These are phyloP conservation scores for Salvia splendens DNA, from an alignment of 257 asterid species.

Conservation along the genomic window DNA sequence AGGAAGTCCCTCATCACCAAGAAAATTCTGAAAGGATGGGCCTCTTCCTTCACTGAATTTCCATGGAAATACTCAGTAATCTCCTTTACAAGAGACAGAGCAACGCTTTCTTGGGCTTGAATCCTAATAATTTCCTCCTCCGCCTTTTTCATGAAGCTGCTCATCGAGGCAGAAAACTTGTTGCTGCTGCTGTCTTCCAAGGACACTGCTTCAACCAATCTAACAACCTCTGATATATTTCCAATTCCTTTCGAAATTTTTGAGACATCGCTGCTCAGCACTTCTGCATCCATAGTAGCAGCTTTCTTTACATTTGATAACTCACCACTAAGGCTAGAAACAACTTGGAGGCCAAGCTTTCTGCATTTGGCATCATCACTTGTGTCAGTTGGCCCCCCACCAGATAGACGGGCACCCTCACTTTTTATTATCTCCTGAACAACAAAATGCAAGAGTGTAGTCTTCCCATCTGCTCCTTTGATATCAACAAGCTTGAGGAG, in stretches of 20 bases:
- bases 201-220: conserved; percentile 44
- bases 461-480: conserved; percentile 96
- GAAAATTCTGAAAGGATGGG: conserved; percentile 92
- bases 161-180: conserved; percentile 68
- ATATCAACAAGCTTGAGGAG: conserved; percentile 92
- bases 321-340: conserved; percentile 76
- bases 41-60: conserved; percentile 90
- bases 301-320: conserved; percentile 86
- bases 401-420: conserved; percentile 85
- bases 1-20: conserved; percentile 94
- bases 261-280: conserved; percentile 68
- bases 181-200: conserved; percentile 37
- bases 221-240: conserved; percentile 63
- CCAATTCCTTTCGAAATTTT: conserved; percentile 80
- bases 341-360: conserved; percentile 91
- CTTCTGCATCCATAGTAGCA: conserved; percentile 97
- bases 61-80: conserved; percentile 98
- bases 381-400: conserved; percentile 39
- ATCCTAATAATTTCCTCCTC: conserved; percentile 87
- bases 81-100: conserved; percentile 86
- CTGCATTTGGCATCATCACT: conserved; percentile 76
- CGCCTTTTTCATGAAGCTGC: conserved; percentile 62
- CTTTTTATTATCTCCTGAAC: conserved; percentile 89
- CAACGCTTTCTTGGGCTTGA: conserved; percentile 93
- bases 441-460: conserved; percentile 93